Percentiles rank a stretch among this genome's conserved stretches.
phyloP scores from a whole-genome alignment of 2,329 filamentous ascomycete genomes.

The Coniochaeta prunicola region DNA sequence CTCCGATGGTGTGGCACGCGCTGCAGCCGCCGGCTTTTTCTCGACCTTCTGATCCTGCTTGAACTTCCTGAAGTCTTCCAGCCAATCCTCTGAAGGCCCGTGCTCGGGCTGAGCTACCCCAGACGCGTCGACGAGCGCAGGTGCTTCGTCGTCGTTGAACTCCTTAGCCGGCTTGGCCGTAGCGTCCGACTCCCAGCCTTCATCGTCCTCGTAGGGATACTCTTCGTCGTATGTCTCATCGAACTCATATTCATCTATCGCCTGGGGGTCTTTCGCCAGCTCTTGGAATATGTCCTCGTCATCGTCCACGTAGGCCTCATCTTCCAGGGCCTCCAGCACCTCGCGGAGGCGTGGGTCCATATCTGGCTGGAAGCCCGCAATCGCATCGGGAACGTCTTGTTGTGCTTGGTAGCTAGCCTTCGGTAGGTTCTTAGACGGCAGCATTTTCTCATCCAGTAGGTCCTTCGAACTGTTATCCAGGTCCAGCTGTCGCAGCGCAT shows the following conservation, averaged over 20 bases:
- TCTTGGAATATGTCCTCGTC: constrained; percentile 76
- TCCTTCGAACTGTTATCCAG: constrained; percentile 46
- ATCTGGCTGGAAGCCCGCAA: constrained; percentile 91
- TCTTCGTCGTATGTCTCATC: constrained; percentile 52
- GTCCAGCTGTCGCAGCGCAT: constrained; percentile 63
- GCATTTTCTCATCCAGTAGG: constrained; percentile 64
- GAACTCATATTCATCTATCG: constrained; percentile 65
- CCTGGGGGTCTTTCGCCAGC: constrained; percentile 36
- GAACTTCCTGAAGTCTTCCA: constrained; percentile 89
- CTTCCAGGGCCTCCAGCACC: constrained; percentile 86
- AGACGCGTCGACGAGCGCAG: constrained; percentile 38
- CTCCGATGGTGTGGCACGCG: constrained; percentile 47
- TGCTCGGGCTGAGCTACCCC: constrained; percentile 44
- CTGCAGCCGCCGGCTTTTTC: constrained; percentile 23
- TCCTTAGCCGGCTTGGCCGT: constrained; percentile 71
- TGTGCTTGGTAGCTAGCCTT: constrained; percentile 82
- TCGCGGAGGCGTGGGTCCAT: constrained; percentile 94
- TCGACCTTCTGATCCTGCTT: constrained; percentile 66
- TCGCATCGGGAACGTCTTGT: constrained; percentile 84
- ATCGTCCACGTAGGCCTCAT: constrained; percentile 86
- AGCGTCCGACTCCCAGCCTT: constrained; percentile 91
- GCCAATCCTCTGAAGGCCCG: constrained; percentile 70
- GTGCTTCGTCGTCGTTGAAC: constrained; percentile 37
- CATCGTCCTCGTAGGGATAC: constrained; percentile 57
- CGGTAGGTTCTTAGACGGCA: constrained; percentile 73